Conservation (phyloP, 1,284 basidiomycete genomes). For the Xerocomus nothofagi region DNA sequence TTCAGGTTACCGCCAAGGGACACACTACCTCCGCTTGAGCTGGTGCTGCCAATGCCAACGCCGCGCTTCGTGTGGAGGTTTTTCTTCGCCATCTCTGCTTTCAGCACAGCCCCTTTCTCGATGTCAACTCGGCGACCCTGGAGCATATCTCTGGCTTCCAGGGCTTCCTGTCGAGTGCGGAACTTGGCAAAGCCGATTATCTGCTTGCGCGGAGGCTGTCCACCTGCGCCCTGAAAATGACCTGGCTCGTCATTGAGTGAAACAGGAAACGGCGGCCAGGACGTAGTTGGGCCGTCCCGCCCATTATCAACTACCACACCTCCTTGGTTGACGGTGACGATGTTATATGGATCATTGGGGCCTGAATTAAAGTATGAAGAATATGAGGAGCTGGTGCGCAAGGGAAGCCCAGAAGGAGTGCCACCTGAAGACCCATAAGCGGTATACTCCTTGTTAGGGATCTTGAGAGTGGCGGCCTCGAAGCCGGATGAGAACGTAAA, state of each 20-base stretch:
- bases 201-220: constrained; percentile 78
- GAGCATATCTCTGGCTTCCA: constrained; percentile 85
- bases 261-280: constrained; percentile 56
- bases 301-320: constrained; percentile 72
- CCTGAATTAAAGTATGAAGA: constrained; percentile 44
- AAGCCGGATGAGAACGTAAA: constrained; percentile 96
- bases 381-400: constrained; percentile 35
- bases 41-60: constrained; percentile 49
- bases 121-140: constrained; percentile 92
- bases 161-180: constrained; percentile 81
- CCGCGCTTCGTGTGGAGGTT: constrained; percentile 94
- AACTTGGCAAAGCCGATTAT: constrained; percentile 99
- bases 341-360: constrained; percentile 74
- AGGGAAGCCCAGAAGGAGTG: constrained; percentile 34
- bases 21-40: constrained; percentile 23
- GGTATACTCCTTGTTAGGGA: constrained; percentile 85
- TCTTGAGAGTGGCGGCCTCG: constrained; percentile 97
- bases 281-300: constrained; percentile 63
- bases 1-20: constrained; percentile 29
- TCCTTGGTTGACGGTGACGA: constrained; percentile 76
- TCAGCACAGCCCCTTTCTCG: constrained; percentile 92
- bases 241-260: constrained; percentile 39
- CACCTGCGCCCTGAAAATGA: constrained; percentile 36
- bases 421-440: constrained; percentile 55
- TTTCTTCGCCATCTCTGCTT: constrained; percentile 99